These are phyloP conservation scores for Arthrinium puccinioides DNA, from an alignment of 2,329 filamentous ascomycete genomes.

Conservation along the genomic window DNA sequence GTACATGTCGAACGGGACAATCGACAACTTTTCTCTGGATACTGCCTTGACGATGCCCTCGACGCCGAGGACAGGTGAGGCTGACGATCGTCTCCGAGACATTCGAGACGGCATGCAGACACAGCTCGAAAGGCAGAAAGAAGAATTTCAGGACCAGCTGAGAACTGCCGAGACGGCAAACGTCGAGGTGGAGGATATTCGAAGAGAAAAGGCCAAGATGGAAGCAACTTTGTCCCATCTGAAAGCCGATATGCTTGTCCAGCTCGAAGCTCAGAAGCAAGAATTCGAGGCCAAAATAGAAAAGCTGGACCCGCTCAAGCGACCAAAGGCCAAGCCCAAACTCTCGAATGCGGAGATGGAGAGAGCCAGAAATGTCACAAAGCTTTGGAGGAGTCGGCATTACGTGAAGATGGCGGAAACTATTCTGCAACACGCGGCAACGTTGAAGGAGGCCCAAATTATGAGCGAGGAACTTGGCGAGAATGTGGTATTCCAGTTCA, in stretches of 20 bases:
- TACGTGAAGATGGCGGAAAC: constrained; percentile 93
- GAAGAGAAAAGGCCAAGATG: constrained; percentile 77
- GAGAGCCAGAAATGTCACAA: constrained; percentile 58
- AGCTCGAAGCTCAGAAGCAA: constrained; percentile 75
- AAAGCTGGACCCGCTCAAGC: constrained; percentile 60
- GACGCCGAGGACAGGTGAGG: constrained; percentile 72
- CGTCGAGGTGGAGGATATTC: constrained; percentile 76
- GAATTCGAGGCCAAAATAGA: constrained; percentile 80
- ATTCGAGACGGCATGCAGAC: constrained; percentile 76
- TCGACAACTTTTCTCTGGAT: constrained; percentile 94
- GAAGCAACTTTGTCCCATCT: constrained; percentile 69
- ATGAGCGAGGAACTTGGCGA: constrained; percentile 97
- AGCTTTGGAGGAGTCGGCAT: constrained; percentile 74
- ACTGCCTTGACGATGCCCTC: constrained; percentile 92
- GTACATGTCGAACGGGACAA: constrained; percentile 87
- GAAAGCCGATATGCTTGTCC: constrained; percentile 83
- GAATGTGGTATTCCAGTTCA: constrained; percentile 89
- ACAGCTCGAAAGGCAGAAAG: constrained; percentile 76
- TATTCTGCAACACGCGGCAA: constrained; percentile 78
- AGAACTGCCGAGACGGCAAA: constrained; percentile 67
- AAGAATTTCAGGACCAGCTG: constrained; percentile 72
- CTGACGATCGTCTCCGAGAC: constrained; percentile 67
- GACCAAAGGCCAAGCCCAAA: constrained; percentile 52
- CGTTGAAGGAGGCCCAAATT: constrained; percentile 91
- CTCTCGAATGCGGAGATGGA: constrained; percentile 67